Percentiles rank a stretch among this genome's conserved stretches.
phyloP scores from a whole-genome alignment of 495 filamentous ascomycete species.

The Neurospora sp. region DNA sequence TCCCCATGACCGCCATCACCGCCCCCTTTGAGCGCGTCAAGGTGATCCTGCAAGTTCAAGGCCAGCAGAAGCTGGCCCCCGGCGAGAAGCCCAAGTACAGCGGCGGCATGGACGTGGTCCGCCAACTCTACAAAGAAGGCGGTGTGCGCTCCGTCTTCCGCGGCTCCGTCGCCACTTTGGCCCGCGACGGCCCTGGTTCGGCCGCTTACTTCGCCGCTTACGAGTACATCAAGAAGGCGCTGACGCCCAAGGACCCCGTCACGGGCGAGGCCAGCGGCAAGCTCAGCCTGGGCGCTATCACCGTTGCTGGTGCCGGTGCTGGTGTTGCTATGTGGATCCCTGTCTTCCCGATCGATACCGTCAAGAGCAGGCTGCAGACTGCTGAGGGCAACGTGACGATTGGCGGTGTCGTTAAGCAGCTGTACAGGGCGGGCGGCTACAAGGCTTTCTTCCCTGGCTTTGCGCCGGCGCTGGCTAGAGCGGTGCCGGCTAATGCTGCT shows the following conservation, averaged over 20 bases:
- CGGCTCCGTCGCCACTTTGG: conserved; percentile 81
- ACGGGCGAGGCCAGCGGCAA: conserved; percentile 61
- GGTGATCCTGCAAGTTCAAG: conserved; percentile 95
- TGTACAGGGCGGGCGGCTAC: conserved; percentile 70
- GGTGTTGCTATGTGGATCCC: conserved; percentile 99
- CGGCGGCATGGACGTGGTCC: conserved; percentile 85
- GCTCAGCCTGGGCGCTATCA: conserved; percentile 73
- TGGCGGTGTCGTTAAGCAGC: conserved; percentile 60
- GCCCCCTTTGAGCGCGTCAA: conserved; percentile 98
- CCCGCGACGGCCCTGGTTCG: conserved; percentile 82
- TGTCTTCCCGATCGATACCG: conserved; percentile 93
- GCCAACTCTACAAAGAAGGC: conserved; percentile 87
- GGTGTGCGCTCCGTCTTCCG: conserved; percentile 87
- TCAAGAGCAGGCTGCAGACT: conserved; percentile 90
- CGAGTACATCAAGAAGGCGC: conserved; percentile 78
- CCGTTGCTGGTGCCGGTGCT: conserved; percentile 76
- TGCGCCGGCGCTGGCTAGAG: conserved; percentile 82
- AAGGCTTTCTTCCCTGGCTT: conserved; percentile 98
- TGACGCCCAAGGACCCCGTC: conserved; percentile 78
- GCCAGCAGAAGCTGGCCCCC: conserved; percentile 72
- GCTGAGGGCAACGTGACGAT: conserved; percentile 82
- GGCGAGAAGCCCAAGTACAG: conserved; percentile 91
- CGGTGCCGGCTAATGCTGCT: conserved; percentile 86
- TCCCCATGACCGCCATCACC: conserved; percentile 96
- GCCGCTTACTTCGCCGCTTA: conserved; percentile 97